phyloP scores from a whole-genome alignment of 2,329 filamentous ascomycete species.

The Neonectria faginata region DNA sequence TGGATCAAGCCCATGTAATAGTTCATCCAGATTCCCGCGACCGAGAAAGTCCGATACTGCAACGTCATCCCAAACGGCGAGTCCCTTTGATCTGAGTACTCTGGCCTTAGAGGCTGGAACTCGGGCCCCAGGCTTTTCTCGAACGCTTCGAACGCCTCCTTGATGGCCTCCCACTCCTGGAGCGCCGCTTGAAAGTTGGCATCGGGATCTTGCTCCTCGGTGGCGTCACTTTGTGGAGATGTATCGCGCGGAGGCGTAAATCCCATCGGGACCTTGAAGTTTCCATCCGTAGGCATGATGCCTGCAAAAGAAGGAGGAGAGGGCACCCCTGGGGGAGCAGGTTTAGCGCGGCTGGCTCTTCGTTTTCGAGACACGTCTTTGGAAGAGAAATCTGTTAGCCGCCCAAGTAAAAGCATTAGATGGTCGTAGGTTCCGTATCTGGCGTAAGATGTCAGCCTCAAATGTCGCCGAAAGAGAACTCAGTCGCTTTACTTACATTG shows the following conservation, averaged over 20 bases:
- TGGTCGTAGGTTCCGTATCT: constrained; percentile 93
- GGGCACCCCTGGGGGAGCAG: constrained; percentile 45
- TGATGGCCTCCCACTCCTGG: constrained; percentile 82
- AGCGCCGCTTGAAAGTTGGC: constrained; percentile 76
- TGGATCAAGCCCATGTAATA: constrained; percentile 88
- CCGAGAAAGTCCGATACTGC: constrained; percentile 87
- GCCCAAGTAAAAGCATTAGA: constrained; percentile 82
- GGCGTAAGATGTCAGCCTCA: constrained; percentile 41
- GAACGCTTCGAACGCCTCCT: constrained; percentile 76
- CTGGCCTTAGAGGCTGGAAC: constrained; percentile 80
- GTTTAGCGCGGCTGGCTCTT: constrained; percentile 60
- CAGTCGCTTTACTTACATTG: constrained; percentile 64
- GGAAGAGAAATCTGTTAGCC: constrained; percentile 81
- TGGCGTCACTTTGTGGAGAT: constrained; percentile 56
- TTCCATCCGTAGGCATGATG: constrained; percentile 65
- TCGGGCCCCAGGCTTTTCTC: constrained; percentile 74
- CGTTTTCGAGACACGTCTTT: constrained; percentile 84
- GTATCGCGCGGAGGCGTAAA: constrained; percentile 64
- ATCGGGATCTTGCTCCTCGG: constrained; percentile 70
- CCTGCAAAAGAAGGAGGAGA: constrained; percentile 64
- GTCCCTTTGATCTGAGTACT: constrained; percentile 70
- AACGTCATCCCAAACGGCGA: constrained; percentile 85
- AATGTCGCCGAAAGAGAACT: background rate
- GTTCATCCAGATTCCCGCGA: constrained; percentile 88
- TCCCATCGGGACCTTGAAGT: constrained; percentile 63